Percentiles rank a stretch among this genome's conserved stretches.
Evolutionary conservation across 2,329 filamentous ascomycete genomes (phyloP).

Genomic region (Taxawa tesnikishii): DNA sequence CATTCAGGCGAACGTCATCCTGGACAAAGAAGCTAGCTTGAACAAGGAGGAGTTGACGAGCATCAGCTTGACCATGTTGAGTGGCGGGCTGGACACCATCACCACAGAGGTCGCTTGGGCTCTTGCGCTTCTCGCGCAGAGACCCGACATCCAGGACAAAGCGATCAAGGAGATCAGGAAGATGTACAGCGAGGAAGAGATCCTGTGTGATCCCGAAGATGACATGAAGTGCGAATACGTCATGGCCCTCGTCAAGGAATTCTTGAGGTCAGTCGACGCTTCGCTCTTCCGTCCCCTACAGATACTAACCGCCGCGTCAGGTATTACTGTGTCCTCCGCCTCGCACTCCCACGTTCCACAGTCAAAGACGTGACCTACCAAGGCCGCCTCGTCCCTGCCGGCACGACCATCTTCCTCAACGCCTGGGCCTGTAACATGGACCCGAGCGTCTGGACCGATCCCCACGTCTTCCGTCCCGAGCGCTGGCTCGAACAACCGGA

Average conservation of each 20-base stretch:
- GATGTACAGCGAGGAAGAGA: constrained; percentile 38
- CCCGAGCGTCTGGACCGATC: constrained; percentile 44
- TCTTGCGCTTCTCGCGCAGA: constrained; percentile 45
- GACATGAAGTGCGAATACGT: constrained; percentile 54
- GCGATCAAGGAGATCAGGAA: constrained; percentile 45
- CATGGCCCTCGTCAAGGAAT: constrained; percentile 51
- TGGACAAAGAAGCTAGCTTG: constrained; percentile 50
- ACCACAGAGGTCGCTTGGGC: constrained; percentile 56
- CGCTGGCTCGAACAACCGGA: constrained; percentile 53
- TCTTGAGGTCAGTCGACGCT: constrained; percentile 40
- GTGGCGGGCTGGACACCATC: constrained; percentile 54
- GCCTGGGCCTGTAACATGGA: constrained; percentile 60
- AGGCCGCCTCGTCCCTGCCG: constrained; percentile 46
- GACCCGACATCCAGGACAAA: constrained; percentile 50
- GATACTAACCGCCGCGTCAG: constrained; percentile 13
- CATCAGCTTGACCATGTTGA: constrained; percentile 57
- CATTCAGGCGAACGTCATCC: constrained; percentile 55
- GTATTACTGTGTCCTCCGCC: constrained; percentile 50
- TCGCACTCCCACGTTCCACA: constrained; percentile 49
- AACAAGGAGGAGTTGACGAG: constrained; percentile 51
- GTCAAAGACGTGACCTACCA: constrained; percentile 48
- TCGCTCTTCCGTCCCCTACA: neutral
- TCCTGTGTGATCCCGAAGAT: constrained; percentile 47
- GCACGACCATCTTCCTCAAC: constrained; percentile 53
- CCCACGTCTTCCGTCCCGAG: constrained; percentile 43